phyloP scores from a whole-genome alignment of 768 basidiomycete species.

The Cystofilobasidium ferigula region DNA sequence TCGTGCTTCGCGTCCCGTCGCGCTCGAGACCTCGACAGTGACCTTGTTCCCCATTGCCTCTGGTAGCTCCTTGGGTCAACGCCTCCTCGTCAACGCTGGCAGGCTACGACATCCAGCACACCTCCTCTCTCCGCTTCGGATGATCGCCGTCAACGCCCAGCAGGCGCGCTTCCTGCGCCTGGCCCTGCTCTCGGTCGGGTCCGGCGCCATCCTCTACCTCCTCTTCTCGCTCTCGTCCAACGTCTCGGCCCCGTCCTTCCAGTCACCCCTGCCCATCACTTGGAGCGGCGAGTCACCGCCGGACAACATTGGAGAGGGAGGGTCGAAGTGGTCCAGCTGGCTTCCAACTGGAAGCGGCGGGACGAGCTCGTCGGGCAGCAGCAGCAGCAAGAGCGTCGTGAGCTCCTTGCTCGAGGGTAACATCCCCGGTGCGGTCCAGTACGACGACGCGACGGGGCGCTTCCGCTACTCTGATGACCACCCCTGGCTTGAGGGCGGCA shows the following conservation, averaged over 20 bases:
- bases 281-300: not conserved
- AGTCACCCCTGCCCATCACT: not conserved
- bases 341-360: not conserved
- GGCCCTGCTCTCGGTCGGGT: slow-evolving; percentile 21
- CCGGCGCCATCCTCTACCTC: slow-evolving; percentile 20
- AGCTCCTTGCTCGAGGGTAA: not conserved
- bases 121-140: not conserved
- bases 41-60: too few relatives aligned
- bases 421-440: not conserved
- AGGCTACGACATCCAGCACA: not conserved
- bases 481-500: slow-evolving; percentile 15
- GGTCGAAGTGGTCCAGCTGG: not conserved
- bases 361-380: not conserved
- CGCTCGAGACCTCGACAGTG: too few relatives aligned
- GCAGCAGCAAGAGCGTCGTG: too few relatives aligned
- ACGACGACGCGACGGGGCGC: not conserved
- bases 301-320: not conserved
- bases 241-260: not conserved
- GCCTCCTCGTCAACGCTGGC: too few relatives aligned
- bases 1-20: too few relatives aligned
- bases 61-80: too few relatives aligned
- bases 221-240: slow-evolving; percentile 18
- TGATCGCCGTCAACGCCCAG: slow-evolving; percentile 11
- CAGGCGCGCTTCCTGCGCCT: slow-evolving; percentile 20
- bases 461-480: slow-evolving; percentile 9